A percentile compares a stretch with the other conserved stretches of the same genome.
Evolutionary conservation across 2,329 filamentous ascomycete species (phyloP).

Genomic region (Penicillium sp.): DNA sequence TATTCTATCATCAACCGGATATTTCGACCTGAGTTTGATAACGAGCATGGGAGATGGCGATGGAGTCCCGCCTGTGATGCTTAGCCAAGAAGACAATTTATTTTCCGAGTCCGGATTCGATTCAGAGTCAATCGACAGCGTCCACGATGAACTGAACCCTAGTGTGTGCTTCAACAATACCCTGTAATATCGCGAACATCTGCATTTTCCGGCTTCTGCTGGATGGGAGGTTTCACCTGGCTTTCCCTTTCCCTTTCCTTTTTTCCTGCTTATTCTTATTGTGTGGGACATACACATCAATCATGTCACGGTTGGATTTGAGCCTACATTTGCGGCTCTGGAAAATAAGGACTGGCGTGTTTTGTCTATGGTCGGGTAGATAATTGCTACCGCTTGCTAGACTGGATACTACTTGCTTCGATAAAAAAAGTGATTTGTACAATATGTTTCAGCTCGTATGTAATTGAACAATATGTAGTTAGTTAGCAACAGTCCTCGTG

Average conservation of each 20-base stretch:
- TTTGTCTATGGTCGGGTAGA: constrained; percentile 1
- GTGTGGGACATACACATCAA: constrained; percentile 2
- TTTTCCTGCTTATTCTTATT: neutral
- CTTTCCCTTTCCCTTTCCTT: too few species aligned
- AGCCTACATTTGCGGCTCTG: neutral
- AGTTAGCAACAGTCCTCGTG: neutral
- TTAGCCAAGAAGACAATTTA: neutral
- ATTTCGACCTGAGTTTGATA: constrained; percentile 2
- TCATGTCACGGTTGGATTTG: neutral
- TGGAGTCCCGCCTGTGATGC: neutral
- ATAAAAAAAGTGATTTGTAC: neutral
- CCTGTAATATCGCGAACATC: neutral
- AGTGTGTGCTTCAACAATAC: too few species aligned
- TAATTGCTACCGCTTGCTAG: neutral
- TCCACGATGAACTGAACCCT: neutral
- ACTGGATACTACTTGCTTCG: neutral
- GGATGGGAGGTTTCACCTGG: too few species aligned
- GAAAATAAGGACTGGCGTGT: neutral
- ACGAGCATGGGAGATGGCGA: neutral
- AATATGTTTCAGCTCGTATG: neutral
- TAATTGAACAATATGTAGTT: neutral
- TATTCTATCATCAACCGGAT: neutral
- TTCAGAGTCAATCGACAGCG: neutral
- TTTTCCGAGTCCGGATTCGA: neutral
- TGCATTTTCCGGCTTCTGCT: neutral